Base-by-base conservation (phyloP, 441 rosid species). In the Aquilaria agallochum region DNA sequence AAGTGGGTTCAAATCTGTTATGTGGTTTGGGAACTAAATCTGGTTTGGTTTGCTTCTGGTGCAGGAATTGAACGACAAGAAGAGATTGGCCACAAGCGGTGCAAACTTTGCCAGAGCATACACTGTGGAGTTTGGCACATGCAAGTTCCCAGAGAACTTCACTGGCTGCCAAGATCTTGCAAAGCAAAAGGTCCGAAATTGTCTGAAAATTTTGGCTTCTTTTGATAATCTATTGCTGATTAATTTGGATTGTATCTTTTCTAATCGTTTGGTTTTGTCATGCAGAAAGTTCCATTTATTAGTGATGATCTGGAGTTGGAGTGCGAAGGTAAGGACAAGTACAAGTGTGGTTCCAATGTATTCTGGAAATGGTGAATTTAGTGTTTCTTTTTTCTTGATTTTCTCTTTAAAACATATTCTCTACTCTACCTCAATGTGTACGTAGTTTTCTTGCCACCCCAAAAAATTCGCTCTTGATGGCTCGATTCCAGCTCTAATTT, bases 91-190 rank as follows among this genome's bases (percentile, higher is more conserved):
- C 47, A 90, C 98, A 12, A 94, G 89, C 58, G 98, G 97, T 13
- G 97, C 98, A 3, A 94, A 94, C 82, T 94, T 90, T 75, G 89
- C 97, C 0, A 81, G 98, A 74, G 98, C 98, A 44, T 90, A 71
- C 83, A 94, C 98, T 0, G 98, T 94, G 20, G 71, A 94, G 65
- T 90, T 88, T 42, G 97, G 98, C 36, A 66, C 84, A 58, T 94
- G 98, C 87, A 87, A 89, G 82, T 94, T 94, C 90, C 98, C 98
- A 4, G 93, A 90, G 74, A 94, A 94, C 80, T 94, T 94, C 79
- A 90, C 98, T 13, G 98, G 97, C 49, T 90, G 97, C 84, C 98
- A 93, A 79, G 98, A 88, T 80, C 98, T 90, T 65, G 97, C 98
- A 72, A 87, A 93, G 84, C 97, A 86, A 79, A 87, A 90, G 97